Conservation (phyloP, 2,329 filamentous ascomycete species). For the Aspergillus felis region DNA sequence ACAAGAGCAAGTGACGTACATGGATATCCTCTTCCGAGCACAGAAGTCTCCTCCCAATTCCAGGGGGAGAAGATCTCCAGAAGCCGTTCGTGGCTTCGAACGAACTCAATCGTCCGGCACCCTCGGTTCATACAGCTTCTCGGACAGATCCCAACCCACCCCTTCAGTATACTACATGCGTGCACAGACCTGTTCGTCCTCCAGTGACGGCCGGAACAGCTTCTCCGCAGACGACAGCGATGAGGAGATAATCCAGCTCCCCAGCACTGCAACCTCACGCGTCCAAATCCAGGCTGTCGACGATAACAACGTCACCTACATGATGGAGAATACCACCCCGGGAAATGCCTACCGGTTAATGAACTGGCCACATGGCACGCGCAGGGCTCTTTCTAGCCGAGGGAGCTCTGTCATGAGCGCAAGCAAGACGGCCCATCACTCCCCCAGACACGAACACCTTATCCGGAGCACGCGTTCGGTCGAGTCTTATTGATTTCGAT, state of each 20-base stretch:
- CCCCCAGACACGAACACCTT: conserved; percentile 6
- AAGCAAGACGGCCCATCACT: not conserved
- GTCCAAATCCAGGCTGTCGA: conserved; percentile 32
- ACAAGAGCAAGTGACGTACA: conserved; percentile 26
- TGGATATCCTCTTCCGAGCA: conserved; percentile 25
- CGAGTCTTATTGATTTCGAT: conserved; percentile 19
- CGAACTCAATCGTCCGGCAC: conserved; percentile 11
- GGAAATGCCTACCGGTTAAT: conserved; percentile 28
- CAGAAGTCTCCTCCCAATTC: conserved; percentile 11
- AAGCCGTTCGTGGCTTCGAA: conserved; percentile 4
- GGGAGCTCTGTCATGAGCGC: not conserved
- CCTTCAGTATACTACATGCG: conserved; percentile 32
- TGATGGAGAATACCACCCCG: conserved; percentile 23
- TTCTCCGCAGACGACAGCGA: conserved; percentile 27
- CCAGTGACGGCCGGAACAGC: conserved; percentile 16
- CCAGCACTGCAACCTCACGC: conserved; percentile 21
- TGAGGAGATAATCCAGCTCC: conserved; percentile 34
- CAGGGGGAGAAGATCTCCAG: conserved; percentile 1
- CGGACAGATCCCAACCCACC: conserved; percentile 10
- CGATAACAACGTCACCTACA: conserved; percentile 31
- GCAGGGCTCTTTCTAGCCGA: conserved; percentile 5
- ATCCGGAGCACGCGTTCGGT: conserved; percentile 22
- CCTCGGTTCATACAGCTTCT: conserved; percentile 6
- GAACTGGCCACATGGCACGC: conserved; percentile 25
- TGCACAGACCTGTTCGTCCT: conserved; percentile 27